Conservation (phyloP, 2,329 filamentous ascomycete species). For the Malbranchea zuffiana region DNA sequence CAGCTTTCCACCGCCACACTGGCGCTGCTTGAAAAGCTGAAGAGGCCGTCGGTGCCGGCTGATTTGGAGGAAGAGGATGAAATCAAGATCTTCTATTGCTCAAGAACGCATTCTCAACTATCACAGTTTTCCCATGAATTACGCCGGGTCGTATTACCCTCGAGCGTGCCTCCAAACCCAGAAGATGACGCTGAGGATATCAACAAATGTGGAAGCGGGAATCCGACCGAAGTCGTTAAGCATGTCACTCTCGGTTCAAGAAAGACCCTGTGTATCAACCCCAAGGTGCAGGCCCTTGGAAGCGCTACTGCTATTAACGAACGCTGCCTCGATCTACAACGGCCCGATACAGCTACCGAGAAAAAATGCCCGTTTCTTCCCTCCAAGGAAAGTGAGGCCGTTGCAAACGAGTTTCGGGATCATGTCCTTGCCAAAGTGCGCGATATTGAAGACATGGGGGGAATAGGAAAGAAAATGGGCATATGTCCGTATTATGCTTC, state of each 20-base stretch:
- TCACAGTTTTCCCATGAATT: slow-evolving; percentile 80
- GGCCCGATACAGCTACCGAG: slow-evolving; percentile 50
- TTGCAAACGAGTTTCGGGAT: slow-evolving; percentile 74
- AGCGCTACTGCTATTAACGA: slow-evolving; percentile 80
- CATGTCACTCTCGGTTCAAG: slow-evolving; percentile 75
- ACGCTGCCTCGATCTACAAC: slow-evolving; percentile 78
- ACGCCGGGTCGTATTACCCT: slow-evolving; percentile 63
- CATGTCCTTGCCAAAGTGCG: slow-evolving; percentile 70
- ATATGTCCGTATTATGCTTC: slow-evolving; percentile 98
- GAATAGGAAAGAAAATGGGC: slow-evolving; percentile 63
- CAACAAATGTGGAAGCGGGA: slow-evolving; percentile 18
- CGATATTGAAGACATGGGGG: slow-evolving; percentile 84
- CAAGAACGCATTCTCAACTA: slow-evolving; percentile 82
- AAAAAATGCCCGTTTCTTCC: slow-evolving; percentile 68
- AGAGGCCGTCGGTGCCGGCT: slow-evolving; percentile 34
- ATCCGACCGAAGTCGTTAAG: slow-evolving; percentile 55
- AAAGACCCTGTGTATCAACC: slow-evolving; percentile 83
- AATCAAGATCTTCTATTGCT: slow-evolving; percentile 83
- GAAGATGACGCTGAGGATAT: slow-evolving; percentile 19
- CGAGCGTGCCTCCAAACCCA: slow-evolving; percentile 49
- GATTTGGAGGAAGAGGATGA: slow-evolving; percentile 49
- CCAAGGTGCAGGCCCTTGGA: slow-evolving; percentile 60
- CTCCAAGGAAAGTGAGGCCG: slow-evolving; percentile 59
- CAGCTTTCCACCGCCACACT: slow-evolving; percentile 64
- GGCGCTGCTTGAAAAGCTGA: slow-evolving; percentile 58